Percentiles rank a stretch among this genome's conserved stretches.
Evolutionary conservation across 1,139 yeast species (phyloP).

Genomic region (Saccharomyces hybrid): DNA sequence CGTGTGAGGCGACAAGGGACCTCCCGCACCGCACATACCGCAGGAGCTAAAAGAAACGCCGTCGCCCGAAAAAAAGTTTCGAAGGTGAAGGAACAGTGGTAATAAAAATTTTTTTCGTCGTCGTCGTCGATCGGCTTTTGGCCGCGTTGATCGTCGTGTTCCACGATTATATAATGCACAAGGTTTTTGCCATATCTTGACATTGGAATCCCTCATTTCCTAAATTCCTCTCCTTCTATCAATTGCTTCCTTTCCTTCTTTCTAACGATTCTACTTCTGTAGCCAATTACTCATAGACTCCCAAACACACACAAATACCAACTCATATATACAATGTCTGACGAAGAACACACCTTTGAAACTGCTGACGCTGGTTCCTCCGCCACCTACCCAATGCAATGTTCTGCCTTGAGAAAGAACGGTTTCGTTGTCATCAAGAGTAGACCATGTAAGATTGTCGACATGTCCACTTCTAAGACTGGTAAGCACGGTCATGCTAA

Average conservation of each 20-base stretch:
- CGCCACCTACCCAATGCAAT: slow-evolving; percentile 97
- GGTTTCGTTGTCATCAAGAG: slow-evolving; percentile 98
- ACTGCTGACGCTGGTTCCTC: slow-evolving; percentile 99
- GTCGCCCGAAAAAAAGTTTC: slow-evolving; percentile 1
- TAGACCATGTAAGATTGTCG: slow-evolving; percentile 99
- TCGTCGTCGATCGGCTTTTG: slow-evolving; percentile 1
- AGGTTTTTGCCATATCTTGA: not conserved
- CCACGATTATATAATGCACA: slow-evolving; percentile 1
- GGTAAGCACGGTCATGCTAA: slow-evolving; percentile 99
- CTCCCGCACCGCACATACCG: not conserved
- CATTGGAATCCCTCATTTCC: not conserved
- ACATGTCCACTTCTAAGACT: slow-evolving; percentile 99
- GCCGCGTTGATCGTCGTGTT: slow-evolving; percentile 1
- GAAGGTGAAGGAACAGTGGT: not conserved
- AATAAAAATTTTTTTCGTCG: not conserved
- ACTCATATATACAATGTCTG: slow-evolving; percentile 48
- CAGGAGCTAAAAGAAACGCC: not conserved
- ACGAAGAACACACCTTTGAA: slow-evolving; percentile 89
- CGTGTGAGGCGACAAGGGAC: not conserved
- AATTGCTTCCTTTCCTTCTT: not conserved
- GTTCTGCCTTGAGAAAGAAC: slow-evolving; percentile 99
- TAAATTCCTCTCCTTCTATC: not conserved
- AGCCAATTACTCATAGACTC: slow-evolving; percentile 1
- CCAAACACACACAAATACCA: not conserved
- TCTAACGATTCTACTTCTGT: not conserved